Evolutionary conservation across 148 eudicot species (phyloP).

Genomic region (Diospyros kaki): DNA sequence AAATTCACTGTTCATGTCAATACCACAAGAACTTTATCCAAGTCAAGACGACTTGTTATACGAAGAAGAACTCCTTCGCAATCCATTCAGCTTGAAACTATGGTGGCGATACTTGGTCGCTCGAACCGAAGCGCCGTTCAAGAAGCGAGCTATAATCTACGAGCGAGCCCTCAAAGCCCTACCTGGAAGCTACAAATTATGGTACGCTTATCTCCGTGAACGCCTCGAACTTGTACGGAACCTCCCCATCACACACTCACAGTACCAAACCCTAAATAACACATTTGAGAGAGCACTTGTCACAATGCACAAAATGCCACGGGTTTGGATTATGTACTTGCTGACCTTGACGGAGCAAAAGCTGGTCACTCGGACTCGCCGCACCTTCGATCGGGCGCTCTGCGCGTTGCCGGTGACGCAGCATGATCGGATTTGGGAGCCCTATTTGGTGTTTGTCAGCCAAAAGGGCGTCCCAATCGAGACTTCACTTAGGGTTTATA

Average conservation of each 20-base stretch:
- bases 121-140: constrained; percentile 48
- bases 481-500: constrained; percentile 86
- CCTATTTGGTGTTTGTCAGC: constrained; percentile 67
- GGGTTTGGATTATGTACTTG: constrained; percentile 90
- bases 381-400: constrained; percentile 73
- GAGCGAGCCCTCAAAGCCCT: constrained; percentile 81
- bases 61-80: constrained; percentile 30
- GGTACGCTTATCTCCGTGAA: constrained; percentile 90
- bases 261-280: constrained; percentile 67
- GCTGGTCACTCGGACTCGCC: constrained; percentile 50
- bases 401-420: constrained; percentile 93
- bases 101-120: constrained; percentile 97
- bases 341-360: constrained; percentile 55
- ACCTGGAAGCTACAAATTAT: constrained; percentile 89
- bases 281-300: constrained; percentile 86
- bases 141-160: constrained; percentile 61
- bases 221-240: constrained; percentile 66
- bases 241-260: constrained; percentile 54
- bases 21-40: constrained; percentile 1
- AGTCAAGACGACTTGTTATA: neutral
- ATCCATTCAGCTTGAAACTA: constrained; percentile 72
- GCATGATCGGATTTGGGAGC: constrained; percentile 84
- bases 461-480: constrained; percentile 90
- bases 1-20: neutral
- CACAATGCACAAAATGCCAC: constrained; percentile 96